phyloP scores from a whole-genome alignment of 73 alveolate genomes.

The Halteria grandinella region DNA sequence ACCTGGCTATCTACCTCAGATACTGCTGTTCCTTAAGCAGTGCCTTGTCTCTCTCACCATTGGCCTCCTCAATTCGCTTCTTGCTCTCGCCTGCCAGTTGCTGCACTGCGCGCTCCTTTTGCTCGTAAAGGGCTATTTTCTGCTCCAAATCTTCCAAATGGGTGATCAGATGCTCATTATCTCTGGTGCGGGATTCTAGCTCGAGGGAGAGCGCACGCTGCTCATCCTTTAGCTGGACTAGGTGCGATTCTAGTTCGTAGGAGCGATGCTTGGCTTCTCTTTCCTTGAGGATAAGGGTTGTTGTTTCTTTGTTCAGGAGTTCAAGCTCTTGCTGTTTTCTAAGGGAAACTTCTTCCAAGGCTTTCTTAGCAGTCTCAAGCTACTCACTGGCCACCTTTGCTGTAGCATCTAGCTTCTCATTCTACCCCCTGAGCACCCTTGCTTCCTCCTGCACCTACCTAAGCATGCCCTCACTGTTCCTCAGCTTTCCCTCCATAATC shows the following conservation, averaged over 20 bases:
- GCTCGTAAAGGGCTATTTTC: conserved; percentile 56
- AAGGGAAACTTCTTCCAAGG: conserved; percentile 50
- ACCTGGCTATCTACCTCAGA: conserved; percentile 56
- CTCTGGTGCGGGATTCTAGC: conserved; percentile 51
- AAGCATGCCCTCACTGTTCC: conserved; percentile 3
- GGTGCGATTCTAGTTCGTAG: conserved; percentile 50
- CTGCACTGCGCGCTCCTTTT: conserved; percentile 59
- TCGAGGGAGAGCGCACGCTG: conserved; percentile 28
- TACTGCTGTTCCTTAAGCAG: conserved; percentile 71
- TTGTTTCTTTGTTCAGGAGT: conserved; percentile 45
- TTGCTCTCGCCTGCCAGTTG: conserved; percentile 57
- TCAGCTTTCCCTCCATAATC: conserved; percentile 42
- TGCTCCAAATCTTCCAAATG: conserved; percentile 69
- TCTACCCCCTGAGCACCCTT: not conserved
- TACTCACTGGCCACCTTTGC: conserved; percentile 28
- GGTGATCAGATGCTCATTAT: conserved; percentile 58
- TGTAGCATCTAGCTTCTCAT: conserved; percentile 21
- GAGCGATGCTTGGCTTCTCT: conserved; percentile 30
- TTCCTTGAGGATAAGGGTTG: not conserved
- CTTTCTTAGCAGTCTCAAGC: conserved; percentile 17
- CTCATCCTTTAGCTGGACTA: conserved; percentile 57
- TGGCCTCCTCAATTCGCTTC: conserved; percentile 71
- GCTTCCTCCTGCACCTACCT: conserved; percentile 31
- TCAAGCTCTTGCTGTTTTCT: conserved; percentile 54
- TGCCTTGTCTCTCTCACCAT: conserved; percentile 64